A percentile compares a stretch with the other conserved stretches of the same genome.
Conservation (phyloP, 1,284 basidiomycete genomes). For the Puccinia polysora region DNA sequence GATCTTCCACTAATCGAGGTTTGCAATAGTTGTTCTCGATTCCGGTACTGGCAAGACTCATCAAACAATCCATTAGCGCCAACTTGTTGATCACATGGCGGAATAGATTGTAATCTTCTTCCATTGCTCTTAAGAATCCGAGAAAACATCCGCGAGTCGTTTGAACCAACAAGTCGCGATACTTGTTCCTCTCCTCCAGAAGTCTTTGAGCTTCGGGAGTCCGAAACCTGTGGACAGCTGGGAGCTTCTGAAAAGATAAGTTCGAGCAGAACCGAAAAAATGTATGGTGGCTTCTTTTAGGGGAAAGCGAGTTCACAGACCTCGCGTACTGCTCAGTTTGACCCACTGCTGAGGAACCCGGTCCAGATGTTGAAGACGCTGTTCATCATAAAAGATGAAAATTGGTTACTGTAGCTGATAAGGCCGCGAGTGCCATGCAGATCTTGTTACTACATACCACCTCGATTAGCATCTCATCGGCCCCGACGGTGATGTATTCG, state of each 20-base stretch:
- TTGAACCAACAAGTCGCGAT: neutral
- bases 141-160: conserved; percentile 6
- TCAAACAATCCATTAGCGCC: conserved; percentile 11
- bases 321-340: conserved; percentile 25
- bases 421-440: neutral
- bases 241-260: neutral
- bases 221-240: conserved; percentile 30
- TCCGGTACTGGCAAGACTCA: conserved; percentile 10
- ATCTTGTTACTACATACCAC: conserved; percentile 19
- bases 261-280: neutral
- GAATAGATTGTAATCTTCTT: conserved; percentile 11
- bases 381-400: neutral
- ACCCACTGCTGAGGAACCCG: conserved; percentile 27
- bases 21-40: conserved; percentile 17
- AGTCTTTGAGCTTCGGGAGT: conserved; percentile 16
- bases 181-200: conserved; percentile 13
- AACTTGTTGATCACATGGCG: conserved; percentile 9
- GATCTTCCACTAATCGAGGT: conserved; percentile 14
- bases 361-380: conserved; percentile 22
- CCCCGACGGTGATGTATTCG: conserved; percentile 49
- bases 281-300: too few relatives aligned
- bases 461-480: conserved; percentile 50
- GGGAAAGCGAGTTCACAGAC: too few relatives aligned
- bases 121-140: conserved; percentile 16
- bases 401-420: neutral